Conservation (phyloP, 2,329 filamentous ascomycete genomes). For the Biscogniauxia sp. region DNA sequence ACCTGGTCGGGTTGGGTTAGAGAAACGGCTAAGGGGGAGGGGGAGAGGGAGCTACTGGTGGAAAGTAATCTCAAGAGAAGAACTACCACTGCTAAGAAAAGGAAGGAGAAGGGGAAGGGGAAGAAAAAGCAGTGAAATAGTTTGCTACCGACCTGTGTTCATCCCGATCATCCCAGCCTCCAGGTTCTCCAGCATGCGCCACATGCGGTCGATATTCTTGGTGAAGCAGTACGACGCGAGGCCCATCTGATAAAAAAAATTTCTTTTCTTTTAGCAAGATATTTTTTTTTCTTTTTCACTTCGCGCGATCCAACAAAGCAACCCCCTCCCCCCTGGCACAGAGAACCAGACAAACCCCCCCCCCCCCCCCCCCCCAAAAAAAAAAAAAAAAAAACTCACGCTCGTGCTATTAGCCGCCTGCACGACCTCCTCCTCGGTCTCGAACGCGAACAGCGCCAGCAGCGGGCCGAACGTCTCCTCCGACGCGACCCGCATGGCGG, state of each 20-base stretch:
- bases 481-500: slow-evolving; percentile 44
- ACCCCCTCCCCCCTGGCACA: no score
- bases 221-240: slow-evolving; percentile 59
- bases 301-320: no score
- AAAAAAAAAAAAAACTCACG: slow-evolving; percentile 14
- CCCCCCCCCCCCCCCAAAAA: no score
- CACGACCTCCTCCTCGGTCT: slow-evolving; percentile 55
- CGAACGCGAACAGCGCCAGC: slow-evolving; percentile 54
- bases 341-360: no score
- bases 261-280: no score
- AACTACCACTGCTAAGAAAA: no score
- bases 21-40: no score
- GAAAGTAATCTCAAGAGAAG: no score
- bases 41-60: no score
- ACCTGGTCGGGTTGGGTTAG: slow-evolving; percentile 17
- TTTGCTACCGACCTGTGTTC: slow-evolving; percentile 39
- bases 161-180: slow-evolving; percentile 52
- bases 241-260: no score
- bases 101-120: no score
- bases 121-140: background rate
- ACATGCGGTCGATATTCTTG: slow-evolving; percentile 56
- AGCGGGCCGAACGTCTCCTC: slow-evolving; percentile 61
- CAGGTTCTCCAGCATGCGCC: slow-evolving; percentile 57
- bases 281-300: no score
- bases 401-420: slow-evolving; percentile 54